phyloP scores from a whole-genome alignment of 2,329 filamentous ascomycete species.

The Hansfordia pulvinata region DNA sequence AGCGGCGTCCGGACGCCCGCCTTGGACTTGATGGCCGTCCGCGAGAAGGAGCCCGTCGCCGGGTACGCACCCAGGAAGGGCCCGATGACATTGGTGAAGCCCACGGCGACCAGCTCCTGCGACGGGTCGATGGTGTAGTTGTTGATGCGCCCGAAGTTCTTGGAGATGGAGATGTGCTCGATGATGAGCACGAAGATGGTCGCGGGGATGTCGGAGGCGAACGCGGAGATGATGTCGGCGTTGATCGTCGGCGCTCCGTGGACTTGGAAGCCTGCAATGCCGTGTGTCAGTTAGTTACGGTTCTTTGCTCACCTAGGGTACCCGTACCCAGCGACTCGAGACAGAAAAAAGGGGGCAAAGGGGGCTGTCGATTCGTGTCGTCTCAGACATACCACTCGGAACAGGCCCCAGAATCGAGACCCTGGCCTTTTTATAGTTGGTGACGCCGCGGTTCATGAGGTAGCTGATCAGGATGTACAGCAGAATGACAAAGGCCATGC shows the following conservation, averaged over 20 bases:
- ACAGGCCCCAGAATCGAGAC: conserved; percentile 56
- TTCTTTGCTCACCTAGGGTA: too few species aligned
- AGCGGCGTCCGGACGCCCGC: conserved; percentile 79
- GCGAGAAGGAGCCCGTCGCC: conserved; percentile 79
- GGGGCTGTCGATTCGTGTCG: conserved; percentile 1
- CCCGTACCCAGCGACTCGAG: too few species aligned
- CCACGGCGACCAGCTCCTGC: conserved; percentile 90
- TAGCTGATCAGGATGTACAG: conserved; percentile 87
- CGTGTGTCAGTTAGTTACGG: too few species aligned
- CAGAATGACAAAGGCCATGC: conserved; percentile 83
- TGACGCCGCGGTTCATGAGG: conserved; percentile 49
- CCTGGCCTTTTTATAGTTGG: conserved; percentile 31
- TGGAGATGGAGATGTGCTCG: conserved; percentile 93
- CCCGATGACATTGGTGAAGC: conserved; percentile 76
- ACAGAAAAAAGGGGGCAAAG: too few species aligned
- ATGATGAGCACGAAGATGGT: conserved; percentile 90
- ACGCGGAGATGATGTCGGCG: conserved; percentile 42
- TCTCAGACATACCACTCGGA: conserved; percentile 43
- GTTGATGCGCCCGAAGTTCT: conserved; percentile 91
- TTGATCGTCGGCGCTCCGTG: conserved; percentile 53
- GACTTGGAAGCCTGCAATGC: conserved; percentile 49
- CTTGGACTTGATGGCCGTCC: conserved; percentile 90
- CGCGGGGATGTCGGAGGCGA: conserved; percentile 59
- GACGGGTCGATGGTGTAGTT: conserved; percentile 94
- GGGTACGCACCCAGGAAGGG: conserved; percentile 76